Evolutionary conservation across 352 stramenopile species (phyloP), one percentile per base, ranked within the genome.

Genomic region (Albugo laibachii): DNA sequence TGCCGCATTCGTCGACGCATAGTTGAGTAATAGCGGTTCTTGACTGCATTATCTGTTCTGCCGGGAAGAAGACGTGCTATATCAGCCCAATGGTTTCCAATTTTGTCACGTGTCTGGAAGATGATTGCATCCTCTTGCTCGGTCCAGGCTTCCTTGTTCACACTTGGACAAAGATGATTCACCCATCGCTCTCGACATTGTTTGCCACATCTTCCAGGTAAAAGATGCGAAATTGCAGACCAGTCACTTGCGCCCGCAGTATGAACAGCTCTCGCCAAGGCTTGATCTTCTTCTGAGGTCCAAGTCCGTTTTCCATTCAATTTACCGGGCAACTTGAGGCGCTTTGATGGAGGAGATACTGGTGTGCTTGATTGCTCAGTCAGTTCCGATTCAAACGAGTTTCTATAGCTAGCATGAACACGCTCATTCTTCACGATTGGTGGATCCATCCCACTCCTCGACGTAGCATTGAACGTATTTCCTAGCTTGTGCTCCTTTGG

Each of bases 131-230:
- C 89, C 56, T 97, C 92, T 41, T 96, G 68, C 42, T 80, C 60
- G 0, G 69, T 94, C 88, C 89, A 97, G 5, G 88, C 80, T 38
- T 95, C 76, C 49, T 97, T 97, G 59, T 77, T 89, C 48, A 97
- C 94, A 18, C 82, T 68, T 1, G 92, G 92, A 47, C 86, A 94
- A 35, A 98, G 60, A 59, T 98, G 92, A 63, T 98, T 97, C 52
- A 96, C 80, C 93, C 92, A 98, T 14, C 92, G 80, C 59, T 98
- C 93, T 4, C 92, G 70, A 61, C 93, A 98, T 59, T 98, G 92
- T 55, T 98, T 98, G 14, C 88, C 91, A 41, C 92, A 95, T 8
- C 94, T 72, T 2, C 92, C 92, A 5, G 87, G 87, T 13, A 99
- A 59, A 20, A 95, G 63, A 8, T 61, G 59, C 0, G 92, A 92